Evolutionary conservation across 23 red algal species (phyloP), one percentile per base, ranked within the genome.

Genomic region (Agarophyton chilense): DNA sequence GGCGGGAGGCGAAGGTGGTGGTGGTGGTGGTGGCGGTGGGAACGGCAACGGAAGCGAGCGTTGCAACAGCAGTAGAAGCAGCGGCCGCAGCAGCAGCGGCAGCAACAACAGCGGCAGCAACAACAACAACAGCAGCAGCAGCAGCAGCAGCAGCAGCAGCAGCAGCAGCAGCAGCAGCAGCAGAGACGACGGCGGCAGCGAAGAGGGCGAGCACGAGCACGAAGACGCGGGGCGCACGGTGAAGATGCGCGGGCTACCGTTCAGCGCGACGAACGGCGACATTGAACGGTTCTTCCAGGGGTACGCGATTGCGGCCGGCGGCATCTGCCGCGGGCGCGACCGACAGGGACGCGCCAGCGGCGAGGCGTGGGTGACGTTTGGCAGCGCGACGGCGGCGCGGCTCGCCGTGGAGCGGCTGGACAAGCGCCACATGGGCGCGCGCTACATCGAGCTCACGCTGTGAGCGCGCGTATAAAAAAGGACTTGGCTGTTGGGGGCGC

Each of bases 171-270:
- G n/a, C n/a, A 62, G 33, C 79, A 62, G 22, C 17, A 46, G 21
- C 26, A 12, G 38, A 25, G 83, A 25, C 41, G 53, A 68, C 18
- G 83, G 72, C 47, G 72, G 18, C 31, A 39, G 26, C 26, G 52
- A 7, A 13, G 62, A 11, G 43, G 21, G 31, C 43, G 60, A 22
- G 13, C 51, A 86, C 19, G 58, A 8, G 18, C 11, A 14, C n/a
- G 68, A 8, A 11, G 60, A 65, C 29, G 11, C 26, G 49, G 83
- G 64, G 64, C n/a, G 44, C 64, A 35, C 19, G 46, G 61, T 98
- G 45, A 87, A 87, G 42, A 80, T 98, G 63, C 77, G 96, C 18
- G 96, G 96, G 25, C 78, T 98, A 44, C 96, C 96, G 65, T 98
- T 86, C 74, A 61, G 77, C 25, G 90, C 91, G 52, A 98, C 80